Evolutionary conservation across 805 yeast genomes (phyloP).

Genomic region (Vanderwaltozyma yarrowii): DNA sequence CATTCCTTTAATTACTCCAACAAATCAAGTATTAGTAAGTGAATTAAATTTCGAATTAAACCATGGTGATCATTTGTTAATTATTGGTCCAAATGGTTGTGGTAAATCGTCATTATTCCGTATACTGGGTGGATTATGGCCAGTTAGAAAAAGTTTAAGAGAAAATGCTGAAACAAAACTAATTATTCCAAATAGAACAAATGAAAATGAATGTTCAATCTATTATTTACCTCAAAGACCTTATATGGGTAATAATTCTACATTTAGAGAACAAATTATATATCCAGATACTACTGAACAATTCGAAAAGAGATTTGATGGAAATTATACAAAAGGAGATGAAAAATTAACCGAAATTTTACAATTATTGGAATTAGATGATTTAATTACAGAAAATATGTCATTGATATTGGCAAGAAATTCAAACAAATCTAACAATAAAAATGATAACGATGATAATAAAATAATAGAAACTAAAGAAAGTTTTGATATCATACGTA

Average conservation of each 20-base stretch:
- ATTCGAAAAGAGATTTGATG: conserved; percentile 32
- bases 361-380: conserved; percentile 47
- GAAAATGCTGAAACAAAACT: conserved; percentile 42
- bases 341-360: conserved; percentile 44
- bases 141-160: conserved; percentile 47
- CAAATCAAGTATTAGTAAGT: conserved; percentile 59
- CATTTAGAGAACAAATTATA: conserved; percentile 78
- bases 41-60: conserved; percentile 61
- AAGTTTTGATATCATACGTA: conserved; percentile 59
- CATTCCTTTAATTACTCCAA: conserved; percentile 81
- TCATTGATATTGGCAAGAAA: conserved; percentile 26
- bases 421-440: not conserved
- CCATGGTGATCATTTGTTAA: conserved; percentile 75
- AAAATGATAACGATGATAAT: not conserved
- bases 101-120: conserved; percentile 91
- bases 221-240: conserved; percentile 92
- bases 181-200: conserved; percentile 23
- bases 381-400: conserved; percentile 40
- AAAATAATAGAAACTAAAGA: conserved; percentile 25
- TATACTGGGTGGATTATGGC: conserved; percentile 91
- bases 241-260: conserved; percentile 53
- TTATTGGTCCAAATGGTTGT: conserved; percentile 94
- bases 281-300: conserved; percentile 70
- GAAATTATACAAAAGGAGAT: conserved; percentile 29
- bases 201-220: conserved; percentile 34